Percentiles rank a stretch among this genome's conserved stretches.
Evolutionary conservation across 768 basidiomycete genomes (phyloP).

Genomic region (Rhodotorula paludigena): DNA sequence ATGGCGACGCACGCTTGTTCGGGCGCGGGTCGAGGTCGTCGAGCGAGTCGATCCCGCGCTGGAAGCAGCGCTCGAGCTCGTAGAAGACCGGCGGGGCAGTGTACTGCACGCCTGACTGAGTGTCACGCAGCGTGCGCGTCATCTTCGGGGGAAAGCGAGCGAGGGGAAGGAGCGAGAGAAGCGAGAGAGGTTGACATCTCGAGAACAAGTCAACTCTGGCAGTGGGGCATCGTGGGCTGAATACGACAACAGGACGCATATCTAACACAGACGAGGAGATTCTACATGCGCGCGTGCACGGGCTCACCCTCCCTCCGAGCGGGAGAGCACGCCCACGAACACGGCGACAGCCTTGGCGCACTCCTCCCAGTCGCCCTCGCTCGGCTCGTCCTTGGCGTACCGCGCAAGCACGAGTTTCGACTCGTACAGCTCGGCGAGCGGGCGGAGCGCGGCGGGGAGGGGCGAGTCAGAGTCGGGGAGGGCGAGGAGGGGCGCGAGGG

Average conservation of each 20-base stretch:
- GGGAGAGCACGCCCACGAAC: slow-evolving; percentile 5
- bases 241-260: too few species aligned
- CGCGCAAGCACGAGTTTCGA: not conserved
- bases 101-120: not conserved
- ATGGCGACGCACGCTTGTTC: too few species aligned
- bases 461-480: not conserved
- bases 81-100: not conserved
- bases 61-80: not conserved
- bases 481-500: slow-evolving; percentile 11
- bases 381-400: slow-evolving; percentile 12
- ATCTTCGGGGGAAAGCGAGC: not conserved
- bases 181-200: not conserved
- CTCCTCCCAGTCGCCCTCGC: slow-evolving; percentile 10
- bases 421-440: slow-evolving; percentile 28
- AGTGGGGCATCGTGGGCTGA: too few species aligned
- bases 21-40: not conserved
- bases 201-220: too few species aligned
- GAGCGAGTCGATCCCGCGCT: not conserved
- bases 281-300: too few species aligned
- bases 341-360: slow-evolving; percentile 19
- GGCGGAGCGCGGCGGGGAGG: slow-evolving; percentile 10
- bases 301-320: not conserved
- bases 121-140: not conserved
- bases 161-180: not conserved
- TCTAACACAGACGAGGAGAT: too few species aligned